phyloP scores from a whole-genome alignment of 345 rosid genomes.

The Odontarrhena argentea region DNA sequence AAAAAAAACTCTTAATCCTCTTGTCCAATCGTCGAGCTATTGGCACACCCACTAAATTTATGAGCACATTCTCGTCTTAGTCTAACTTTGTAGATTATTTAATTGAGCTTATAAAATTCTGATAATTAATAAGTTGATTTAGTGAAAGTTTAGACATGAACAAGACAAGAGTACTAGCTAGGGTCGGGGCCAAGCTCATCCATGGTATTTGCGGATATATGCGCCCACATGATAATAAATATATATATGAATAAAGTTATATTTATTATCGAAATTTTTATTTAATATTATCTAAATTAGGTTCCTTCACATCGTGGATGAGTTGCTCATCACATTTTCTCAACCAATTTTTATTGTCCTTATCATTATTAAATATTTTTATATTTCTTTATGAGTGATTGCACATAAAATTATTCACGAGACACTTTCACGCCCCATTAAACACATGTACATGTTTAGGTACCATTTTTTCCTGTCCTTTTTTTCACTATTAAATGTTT shows the following conservation, averaged over 20 bases:
- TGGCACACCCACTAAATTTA: slow-evolving; percentile 23
- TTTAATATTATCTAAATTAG: slow-evolving; percentile 16
- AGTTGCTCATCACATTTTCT: slow-evolving; percentile 36
- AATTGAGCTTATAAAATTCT: background rate
- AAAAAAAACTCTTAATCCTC: background rate
- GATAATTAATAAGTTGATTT: slow-evolving; percentile 24
- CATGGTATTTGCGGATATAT: slow-evolving; percentile 33
- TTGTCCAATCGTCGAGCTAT: slow-evolving; percentile 18
- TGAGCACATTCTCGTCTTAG: slow-evolving; percentile 8
- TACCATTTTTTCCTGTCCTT: slow-evolving; percentile 25
- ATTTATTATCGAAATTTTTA: background rate
- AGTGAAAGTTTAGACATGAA: slow-evolving; percentile 34
- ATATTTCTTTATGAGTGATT: background rate
- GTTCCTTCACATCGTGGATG: slow-evolving; percentile 42
- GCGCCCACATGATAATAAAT: slow-evolving; percentile 37
- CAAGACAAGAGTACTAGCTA: slow-evolving; percentile 34
- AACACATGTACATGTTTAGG: slow-evolving; percentile 23
- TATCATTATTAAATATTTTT: slow-evolving; percentile 28
- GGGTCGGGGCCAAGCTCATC: slow-evolving; percentile 37
- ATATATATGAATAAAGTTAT: background rate
- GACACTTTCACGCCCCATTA: slow-evolving; percentile 23
- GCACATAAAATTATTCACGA: slow-evolving; percentile 26
- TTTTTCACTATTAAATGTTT: slow-evolving; percentile 16
- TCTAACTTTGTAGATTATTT: slow-evolving; percentile 1
- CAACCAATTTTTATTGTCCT: slow-evolving; percentile 31